Conservation (phyloP, 495 filamentous ascomycete genomes). For the Letharia columbiana region DNA sequence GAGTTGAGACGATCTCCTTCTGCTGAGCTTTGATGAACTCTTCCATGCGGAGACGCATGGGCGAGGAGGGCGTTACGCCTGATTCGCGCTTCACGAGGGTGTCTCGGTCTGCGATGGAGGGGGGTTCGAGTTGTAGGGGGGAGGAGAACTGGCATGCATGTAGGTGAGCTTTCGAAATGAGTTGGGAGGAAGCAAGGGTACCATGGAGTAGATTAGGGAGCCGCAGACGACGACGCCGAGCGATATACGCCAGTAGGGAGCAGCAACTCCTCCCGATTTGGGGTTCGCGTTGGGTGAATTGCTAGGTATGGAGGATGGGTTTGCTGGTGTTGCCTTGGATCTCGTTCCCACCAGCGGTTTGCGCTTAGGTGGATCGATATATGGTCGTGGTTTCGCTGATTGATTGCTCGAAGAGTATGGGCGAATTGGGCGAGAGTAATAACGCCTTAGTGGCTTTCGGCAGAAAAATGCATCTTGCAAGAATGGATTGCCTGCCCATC, state of each 20-base stretch:
- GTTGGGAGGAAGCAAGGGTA: conserved; percentile 25
- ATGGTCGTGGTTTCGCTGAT: conserved; percentile 16
- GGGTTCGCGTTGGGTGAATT: background rate
- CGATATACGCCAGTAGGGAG: conserved; percentile 48
- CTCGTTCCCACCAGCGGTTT: background rate
- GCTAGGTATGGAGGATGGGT: background rate
- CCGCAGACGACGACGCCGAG: conserved; percentile 55
- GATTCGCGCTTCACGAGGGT: conserved; percentile 55
- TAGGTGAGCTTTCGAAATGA: conserved; percentile 16
- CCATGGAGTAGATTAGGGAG: conserved; percentile 61
- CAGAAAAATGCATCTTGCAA: conserved; percentile 4
- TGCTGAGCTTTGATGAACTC: conserved; percentile 89
- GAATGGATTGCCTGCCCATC: background rate
- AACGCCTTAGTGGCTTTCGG: background rate
- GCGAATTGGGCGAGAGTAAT: background rate
- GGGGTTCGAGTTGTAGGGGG: conserved; percentile 41
- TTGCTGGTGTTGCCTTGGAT: background rate
- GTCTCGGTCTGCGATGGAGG: conserved; percentile 68
- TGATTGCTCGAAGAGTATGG: background rate
- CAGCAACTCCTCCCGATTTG: conserved; percentile 34
- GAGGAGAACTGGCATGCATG: conserved; percentile 35
- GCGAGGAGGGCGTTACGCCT: conserved; percentile 55
- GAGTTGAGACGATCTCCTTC: conserved; percentile 68
- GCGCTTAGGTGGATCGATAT: background rate
- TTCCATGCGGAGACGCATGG: conserved; percentile 98